Conservation (phyloP, 257 asterid species). For the Solanum chiquidenum region DNA sequence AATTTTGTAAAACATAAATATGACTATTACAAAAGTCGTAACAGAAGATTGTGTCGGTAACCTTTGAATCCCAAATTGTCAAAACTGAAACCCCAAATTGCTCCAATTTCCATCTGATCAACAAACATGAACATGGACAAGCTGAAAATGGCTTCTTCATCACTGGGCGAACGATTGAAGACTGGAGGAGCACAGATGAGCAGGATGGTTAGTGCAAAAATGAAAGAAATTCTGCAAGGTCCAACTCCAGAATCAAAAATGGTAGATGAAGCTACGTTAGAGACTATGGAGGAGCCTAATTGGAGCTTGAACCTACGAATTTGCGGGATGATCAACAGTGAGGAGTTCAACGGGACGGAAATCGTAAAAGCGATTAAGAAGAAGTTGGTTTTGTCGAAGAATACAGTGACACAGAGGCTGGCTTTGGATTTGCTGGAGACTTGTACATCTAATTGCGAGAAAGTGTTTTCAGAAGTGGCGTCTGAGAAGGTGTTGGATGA, state of each 20-base stretch:
- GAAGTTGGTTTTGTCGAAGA: slow-evolving; percentile 48
- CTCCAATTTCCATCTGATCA: background rate
- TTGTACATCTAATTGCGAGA: slow-evolving; percentile 83
- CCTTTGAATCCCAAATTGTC: background rate
- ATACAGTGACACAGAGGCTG: slow-evolving; percentile 30
- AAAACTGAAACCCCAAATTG: background rate
- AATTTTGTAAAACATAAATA: background rate
- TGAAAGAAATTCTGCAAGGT: slow-evolving; percentile 66
- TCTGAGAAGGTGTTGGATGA: slow-evolving; percentile 89
- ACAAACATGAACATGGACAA: slow-evolving; percentile 65
- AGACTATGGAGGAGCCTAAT: slow-evolving; percentile 54
- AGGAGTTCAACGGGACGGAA: slow-evolving; percentile 65
- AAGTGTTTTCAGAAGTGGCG: slow-evolving; percentile 83
- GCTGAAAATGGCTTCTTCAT: slow-evolving; percentile 73
- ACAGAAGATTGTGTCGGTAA: background rate
- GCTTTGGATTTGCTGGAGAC: slow-evolving; percentile 76
- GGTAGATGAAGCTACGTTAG: slow-evolving; percentile 84
- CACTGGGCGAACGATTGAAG: slow-evolving; percentile 63
- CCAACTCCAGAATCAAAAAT: slow-evolving; percentile 82
- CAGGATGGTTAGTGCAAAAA: slow-evolving; percentile 60
- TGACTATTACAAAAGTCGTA: background rate
- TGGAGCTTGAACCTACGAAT: slow-evolving; percentile 96
- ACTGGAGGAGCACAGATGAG: slow-evolving; percentile 75
- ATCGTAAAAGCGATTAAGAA: slow-evolving; percentile 65
- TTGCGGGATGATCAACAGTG: slow-evolving; percentile 66